A percentile compares a stretch with the other conserved stretches of the same genome.
Conservation (phyloP, 768 basidiomycete genomes). For the Lactarius quietus region DNA sequence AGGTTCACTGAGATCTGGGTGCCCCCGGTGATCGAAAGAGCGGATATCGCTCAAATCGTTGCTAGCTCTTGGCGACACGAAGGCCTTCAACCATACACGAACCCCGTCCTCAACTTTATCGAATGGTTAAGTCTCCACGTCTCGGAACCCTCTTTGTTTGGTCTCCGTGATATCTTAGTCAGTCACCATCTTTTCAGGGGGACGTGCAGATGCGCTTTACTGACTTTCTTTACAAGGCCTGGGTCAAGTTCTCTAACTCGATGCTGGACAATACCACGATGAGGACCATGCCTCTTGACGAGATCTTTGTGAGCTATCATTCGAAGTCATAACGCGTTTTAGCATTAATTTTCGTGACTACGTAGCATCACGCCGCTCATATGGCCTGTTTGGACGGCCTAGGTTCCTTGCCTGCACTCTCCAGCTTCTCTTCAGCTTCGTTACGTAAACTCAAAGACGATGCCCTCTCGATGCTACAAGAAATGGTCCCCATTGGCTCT, state of each 20-base stretch:
- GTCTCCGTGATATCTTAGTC: slow-evolving; percentile 87
- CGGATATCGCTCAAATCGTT: slow-evolving; percentile 78
- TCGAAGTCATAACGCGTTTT: neutral
- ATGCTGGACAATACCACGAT: slow-evolving; percentile 37
- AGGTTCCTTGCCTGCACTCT: slow-evolving; percentile 68
- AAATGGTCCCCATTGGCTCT: slow-evolving; percentile 48
- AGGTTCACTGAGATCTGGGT: slow-evolving; percentile 99
- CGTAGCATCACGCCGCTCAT: slow-evolving; percentile 85
- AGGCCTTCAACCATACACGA: slow-evolving; percentile 52
- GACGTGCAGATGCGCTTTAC: neutral
- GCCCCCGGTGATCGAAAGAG: slow-evolving; percentile 67
- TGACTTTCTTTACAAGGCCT: slow-evolving; percentile 53
- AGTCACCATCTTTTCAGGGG: slow-evolving; percentile 26
- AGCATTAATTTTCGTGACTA: slow-evolving; percentile 13
- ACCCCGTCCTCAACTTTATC: slow-evolving; percentile 67
- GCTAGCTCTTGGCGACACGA: slow-evolving; percentile 61
- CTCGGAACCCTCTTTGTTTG: slow-evolving; percentile 62
- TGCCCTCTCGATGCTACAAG: slow-evolving; percentile 51
- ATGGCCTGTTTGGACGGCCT: slow-evolving; percentile 93
- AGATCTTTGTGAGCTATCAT: slow-evolving; percentile 63
- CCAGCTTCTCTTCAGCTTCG: slow-evolving; percentile 56
- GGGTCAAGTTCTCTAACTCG: slow-evolving; percentile 85
- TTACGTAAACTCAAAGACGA: slow-evolving; percentile 60
- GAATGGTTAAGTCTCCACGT: slow-evolving; percentile 70
- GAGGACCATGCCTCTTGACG: slow-evolving; percentile 38